Evolutionary conservation across 202 grass and related monocot genomes (phyloP).

Genomic region (Schoenoplectus triqueter): DNA sequence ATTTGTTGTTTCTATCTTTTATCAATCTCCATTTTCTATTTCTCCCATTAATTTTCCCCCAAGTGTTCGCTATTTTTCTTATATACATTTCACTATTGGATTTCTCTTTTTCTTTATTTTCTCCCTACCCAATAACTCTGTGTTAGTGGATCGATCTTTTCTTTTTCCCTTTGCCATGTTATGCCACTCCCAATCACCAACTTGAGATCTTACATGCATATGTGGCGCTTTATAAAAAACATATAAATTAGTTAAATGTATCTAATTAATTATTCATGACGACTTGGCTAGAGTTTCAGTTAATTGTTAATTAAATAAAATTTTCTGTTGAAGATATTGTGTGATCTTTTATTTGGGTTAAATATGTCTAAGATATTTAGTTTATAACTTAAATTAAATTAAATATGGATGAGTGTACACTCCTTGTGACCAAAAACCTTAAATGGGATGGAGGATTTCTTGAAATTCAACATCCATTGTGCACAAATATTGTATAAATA

Average conservation of each 20-base stretch:
- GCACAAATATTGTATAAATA: neutral
- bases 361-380: neutral
- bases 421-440: neutral
- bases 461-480: neutral
- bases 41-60: conserved; percentile 24
- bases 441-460: neutral
- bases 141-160: conserved; percentile 26
- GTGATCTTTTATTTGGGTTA: neutral
- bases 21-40: conserved; percentile 20
- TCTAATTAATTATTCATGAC: neutral
- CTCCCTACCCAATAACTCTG: conserved; percentile 18
- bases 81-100: neutral
- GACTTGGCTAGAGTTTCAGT: neutral
- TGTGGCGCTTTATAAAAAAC: neutral
- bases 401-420: neutral
- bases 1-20: conserved; percentile 24
- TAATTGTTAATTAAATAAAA: neutral
- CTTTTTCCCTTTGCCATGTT: neutral
- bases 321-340: neutral
- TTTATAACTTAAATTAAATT: neutral
- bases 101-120: conserved; percentile 8
- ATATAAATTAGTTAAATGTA: neutral
- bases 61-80: neutral
- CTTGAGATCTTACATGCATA: conserved; percentile 1
- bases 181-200: neutral